Evolutionary conservation across 805 yeast genomes (phyloP).

Genomic region (Sugiyamaella floridensis): DNA sequence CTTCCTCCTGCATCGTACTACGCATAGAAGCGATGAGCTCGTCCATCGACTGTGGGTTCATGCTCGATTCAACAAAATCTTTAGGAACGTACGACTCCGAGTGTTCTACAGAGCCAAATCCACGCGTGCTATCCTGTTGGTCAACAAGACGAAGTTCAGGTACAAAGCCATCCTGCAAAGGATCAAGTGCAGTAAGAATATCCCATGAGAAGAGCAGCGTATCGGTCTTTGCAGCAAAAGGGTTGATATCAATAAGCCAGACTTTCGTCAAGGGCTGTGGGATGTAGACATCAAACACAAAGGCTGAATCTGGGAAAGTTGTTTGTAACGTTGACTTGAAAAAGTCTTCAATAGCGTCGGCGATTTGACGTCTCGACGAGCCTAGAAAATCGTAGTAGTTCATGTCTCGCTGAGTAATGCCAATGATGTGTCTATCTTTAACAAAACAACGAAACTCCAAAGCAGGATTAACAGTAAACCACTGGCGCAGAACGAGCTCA

Average conservation of each 20-base stretch:
- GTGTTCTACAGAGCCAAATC: conserved; percentile 76
- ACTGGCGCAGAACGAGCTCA: conserved; percentile 72
- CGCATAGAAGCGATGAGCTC: neutral
- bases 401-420: conserved; percentile 78
- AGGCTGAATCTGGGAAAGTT: conserved; percentile 47
- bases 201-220: conserved; percentile 77
- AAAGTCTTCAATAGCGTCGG: conserved; percentile 46
- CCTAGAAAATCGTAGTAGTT: conserved; percentile 70
- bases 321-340: conserved; percentile 42
- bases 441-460: conserved; percentile 88
- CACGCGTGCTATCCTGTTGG: conserved; percentile 54
- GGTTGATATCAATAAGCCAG: conserved; percentile 78
- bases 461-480: conserved; percentile 82
- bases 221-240: conserved; percentile 74
- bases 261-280: conserved; percentile 66
- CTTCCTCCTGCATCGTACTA: neutral
- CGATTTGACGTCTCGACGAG: conserved; percentile 43
- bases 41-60: conserved; percentile 26
- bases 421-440: conserved; percentile 54
- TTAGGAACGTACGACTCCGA: conserved; percentile 87
- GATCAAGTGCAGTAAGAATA: conserved; percentile 45
- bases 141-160: conserved; percentile 56
- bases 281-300: conserved; percentile 74
- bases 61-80: conserved; percentile 80
- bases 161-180: conserved; percentile 19